Evolutionary conservation across 257 asterid species (phyloP).

Genomic region (Scutellaria baicalensis): DNA sequence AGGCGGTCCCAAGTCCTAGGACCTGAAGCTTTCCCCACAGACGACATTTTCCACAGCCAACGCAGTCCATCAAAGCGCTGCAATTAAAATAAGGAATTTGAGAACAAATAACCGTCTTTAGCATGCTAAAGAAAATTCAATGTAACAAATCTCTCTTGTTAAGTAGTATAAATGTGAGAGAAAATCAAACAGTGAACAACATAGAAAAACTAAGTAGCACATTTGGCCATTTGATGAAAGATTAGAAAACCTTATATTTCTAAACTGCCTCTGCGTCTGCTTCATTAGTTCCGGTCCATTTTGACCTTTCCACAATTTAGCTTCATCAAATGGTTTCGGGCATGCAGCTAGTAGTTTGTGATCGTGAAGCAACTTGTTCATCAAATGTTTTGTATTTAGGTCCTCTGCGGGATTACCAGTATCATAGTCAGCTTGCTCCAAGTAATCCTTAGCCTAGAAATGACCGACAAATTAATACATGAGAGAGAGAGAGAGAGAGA

Average conservation of each 20-base stretch:
- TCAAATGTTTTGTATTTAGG: slow-evolving; percentile 31
- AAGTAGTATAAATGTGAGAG: neutral
- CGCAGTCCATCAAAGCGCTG: slow-evolving; percentile 63
- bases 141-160: neutral
- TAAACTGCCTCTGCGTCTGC: slow-evolving; percentile 50
- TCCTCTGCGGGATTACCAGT: slow-evolving; percentile 60
- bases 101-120: neutral
- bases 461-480: neutral
- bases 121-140: neutral
- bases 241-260: slow-evolving; percentile 51
- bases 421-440: slow-evolving; percentile 60
- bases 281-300: slow-evolving; percentile 56
- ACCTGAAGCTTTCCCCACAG: slow-evolving; percentile 76
- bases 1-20: slow-evolving; percentile 56
- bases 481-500: neutral
- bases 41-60: slow-evolving; percentile 66
- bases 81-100: neutral
- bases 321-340: slow-evolving; percentile 67
- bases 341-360: slow-evolving; percentile 45
- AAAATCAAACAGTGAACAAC: neutral
- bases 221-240: neutral
- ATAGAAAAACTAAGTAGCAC: neutral
- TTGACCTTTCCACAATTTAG: slow-evolving; percentile 67
- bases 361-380: slow-evolving; percentile 42
- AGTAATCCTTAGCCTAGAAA: slow-evolving; percentile 50